Conservation (phyloP, 768 basidiomycete species). For the Russula foetens region DNA sequence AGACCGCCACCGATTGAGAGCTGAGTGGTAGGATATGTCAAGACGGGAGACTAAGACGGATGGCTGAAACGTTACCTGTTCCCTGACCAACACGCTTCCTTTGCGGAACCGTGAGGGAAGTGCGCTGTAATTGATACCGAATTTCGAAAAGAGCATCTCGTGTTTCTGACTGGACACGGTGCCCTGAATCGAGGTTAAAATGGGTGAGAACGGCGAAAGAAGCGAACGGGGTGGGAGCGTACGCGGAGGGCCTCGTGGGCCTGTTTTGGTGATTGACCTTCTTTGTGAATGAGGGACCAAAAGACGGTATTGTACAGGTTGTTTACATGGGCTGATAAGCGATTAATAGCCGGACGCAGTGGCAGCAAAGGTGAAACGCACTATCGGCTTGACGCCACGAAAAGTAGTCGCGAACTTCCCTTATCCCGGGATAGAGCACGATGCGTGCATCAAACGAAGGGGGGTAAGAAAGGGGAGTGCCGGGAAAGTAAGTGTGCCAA, state of each 20-base stretch:
- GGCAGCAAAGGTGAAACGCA: conserved; percentile 33
- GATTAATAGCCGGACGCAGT: background rate
- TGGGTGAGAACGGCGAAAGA: background rate
- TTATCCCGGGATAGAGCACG: conserved; percentile 66
- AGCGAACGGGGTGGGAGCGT: conserved; percentile 15
- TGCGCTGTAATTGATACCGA: conserved; percentile 82
- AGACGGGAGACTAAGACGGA: background rate
- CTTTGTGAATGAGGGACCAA: conserved; percentile 86
- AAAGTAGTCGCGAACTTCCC: conserved; percentile 84
- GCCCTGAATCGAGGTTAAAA: conserved; percentile 42
- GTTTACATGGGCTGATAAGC: conserved; percentile 81
- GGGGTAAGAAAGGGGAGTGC: conserved; percentile 64
- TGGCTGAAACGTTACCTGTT: conserved; percentile 35
- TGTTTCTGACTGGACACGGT: conserved; percentile 87
- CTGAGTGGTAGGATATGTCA: background rate
- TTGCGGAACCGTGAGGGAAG: conserved; percentile 68
- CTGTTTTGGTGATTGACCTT: conserved; percentile 66
- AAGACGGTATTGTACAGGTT: conserved; percentile 95
- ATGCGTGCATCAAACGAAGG: conserved; percentile 92
- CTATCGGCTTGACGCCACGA: conserved; percentile 95
- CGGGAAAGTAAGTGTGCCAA: conserved; percentile 76
- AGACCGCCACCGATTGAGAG: background rate
- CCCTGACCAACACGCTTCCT: conserved; percentile 75
- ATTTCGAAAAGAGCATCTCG: conserved; percentile 78
- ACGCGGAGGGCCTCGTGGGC: conserved; percentile 80